Percentiles rank a stretch among this genome's conserved stretches.
phyloP scores from a whole-genome alignment of 192 early-diverging fungal species.

The Glomus cerebriforme region DNA sequence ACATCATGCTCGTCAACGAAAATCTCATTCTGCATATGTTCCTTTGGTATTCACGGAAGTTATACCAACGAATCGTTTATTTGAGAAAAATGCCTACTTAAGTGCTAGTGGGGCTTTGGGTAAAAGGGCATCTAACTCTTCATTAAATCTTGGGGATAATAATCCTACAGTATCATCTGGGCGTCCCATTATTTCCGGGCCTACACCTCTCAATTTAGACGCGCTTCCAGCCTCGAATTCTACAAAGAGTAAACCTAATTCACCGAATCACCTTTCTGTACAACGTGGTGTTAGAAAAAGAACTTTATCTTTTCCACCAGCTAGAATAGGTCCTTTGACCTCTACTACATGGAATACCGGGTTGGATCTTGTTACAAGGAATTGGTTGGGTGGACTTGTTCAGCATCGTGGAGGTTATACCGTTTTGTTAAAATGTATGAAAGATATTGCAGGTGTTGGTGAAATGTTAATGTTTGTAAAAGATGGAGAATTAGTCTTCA shows the following conservation, averaged over 20 bases:
- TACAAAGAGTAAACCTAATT: neutral
- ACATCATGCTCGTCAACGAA: conserved; percentile 41
- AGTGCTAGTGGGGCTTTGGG: conserved; percentile 33
- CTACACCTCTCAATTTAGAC: conserved; percentile 27
- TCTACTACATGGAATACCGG: conserved; percentile 23
- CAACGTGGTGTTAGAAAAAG: conserved; percentile 27
- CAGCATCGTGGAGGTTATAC: conserved; percentile 27
- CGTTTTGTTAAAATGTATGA: conserved; percentile 35
- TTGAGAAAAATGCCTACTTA: conserved; percentile 30
- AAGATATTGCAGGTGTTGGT: conserved; percentile 37
- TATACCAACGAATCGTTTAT: conserved; percentile 34
- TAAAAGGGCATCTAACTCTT: conserved; percentile 21
- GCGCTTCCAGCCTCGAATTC: neutral
- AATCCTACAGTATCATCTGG: neutral
- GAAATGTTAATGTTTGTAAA: conserved; percentile 37
- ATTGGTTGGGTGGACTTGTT: conserved; percentile 26
- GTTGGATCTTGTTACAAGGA: conserved; percentile 38
- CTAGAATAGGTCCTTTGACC: conserved; percentile 19
- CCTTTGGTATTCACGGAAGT: conserved; percentile 42
- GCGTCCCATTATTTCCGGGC: neutral
- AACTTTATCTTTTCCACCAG: conserved; percentile 43
- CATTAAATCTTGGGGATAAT: neutral
- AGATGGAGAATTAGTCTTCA: conserved; percentile 41
- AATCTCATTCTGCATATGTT: conserved; percentile 38
- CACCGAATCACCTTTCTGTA: neutral